Base-by-base conservation (phyloP, 2,329 filamentous ascomycete genomes). In the Apiospora phragmitis region DNA sequence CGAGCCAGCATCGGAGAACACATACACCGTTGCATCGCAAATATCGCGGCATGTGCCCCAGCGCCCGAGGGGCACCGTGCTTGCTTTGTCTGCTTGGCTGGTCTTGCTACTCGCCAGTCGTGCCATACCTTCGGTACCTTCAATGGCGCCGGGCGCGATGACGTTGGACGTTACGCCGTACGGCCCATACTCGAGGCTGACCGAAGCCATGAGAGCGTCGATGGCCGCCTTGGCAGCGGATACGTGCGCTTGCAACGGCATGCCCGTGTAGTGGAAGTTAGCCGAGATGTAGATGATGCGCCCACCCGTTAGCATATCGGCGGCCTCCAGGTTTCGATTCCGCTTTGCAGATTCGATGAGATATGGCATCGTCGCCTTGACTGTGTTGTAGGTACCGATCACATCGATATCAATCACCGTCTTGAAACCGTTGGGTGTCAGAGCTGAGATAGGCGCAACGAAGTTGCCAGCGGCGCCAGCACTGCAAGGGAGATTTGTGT, bases 401-500 rank as follows among this genome's bases (percentile, higher is more conserved):
- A 97, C 92, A 80, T 98, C 96, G 78, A 99, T 99, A 72, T 98
- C 96, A 77, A 98, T 95, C 74, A 99, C 96, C 0, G 93, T 87
- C 81, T 95, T 97, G 90, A 99, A 97, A 4, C 94, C 96, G 79
- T 98, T 98, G 71, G 93, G 83, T 51, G 90, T 94, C 67, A 98
- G 88, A 73, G 92, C 92, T 51, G 92, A 88, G 72, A 98, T 92
- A 5, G 95, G 93, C 0, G 94, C 92, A 29, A 99, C 87, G 81
- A 98, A 99, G 82, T 99, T 99, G 71, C 96, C 96, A 24, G 96
- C 96, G 18, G 96, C 96, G 68, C 96, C 96, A 26, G 95, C 95
- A 79, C 93, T 96, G 76, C 12, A 43, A 66, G 35, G 38, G 67
- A 38, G 32, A 16, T 38, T 9, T 16, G 29, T 62, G 29, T 68